Evolutionary conservation across 2,329 filamentous ascomycete species (phyloP).

Genomic region (Fusarium xyrophilum): DNA sequence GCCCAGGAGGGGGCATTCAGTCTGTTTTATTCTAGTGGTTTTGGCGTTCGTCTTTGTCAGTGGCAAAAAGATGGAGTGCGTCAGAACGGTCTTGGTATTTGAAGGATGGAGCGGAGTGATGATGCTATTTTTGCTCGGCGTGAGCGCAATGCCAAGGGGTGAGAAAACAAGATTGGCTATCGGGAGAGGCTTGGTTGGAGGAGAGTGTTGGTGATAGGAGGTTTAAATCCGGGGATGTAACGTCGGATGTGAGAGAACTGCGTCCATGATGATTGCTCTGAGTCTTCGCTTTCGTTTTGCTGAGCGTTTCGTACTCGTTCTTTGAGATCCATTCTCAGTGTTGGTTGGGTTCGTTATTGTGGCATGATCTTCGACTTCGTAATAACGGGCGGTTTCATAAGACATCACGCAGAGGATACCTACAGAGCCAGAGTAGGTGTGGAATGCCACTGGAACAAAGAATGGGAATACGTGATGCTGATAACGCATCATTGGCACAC

Average conservation of each 20-base stretch:
- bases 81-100: not conserved
- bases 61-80: slow-evolving; percentile 9
- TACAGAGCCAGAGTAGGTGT: not conserved
- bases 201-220: not conserved
- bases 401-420: no score
- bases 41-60: slow-evolving; percentile 23
- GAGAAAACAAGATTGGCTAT: slow-evolving; percentile 14
- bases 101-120: not conserved
- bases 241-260: not conserved
- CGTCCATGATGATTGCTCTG: not conserved
- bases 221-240: not conserved
- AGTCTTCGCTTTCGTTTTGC: not conserved
- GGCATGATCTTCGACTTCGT: not conserved
- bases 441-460: accelerated
- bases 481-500: not conserved
- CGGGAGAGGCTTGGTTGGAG: not conserved
- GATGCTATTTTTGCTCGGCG: slow-evolving; percentile 25
- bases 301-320: not conserved
- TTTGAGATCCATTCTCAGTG: not conserved
- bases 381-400: no score
- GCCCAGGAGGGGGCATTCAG: not conserved
- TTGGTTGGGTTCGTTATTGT: not conserved
- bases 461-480: not conserved
- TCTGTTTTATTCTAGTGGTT: not conserved
- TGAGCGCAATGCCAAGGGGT: slow-evolving; percentile 2